Percentiles rank a stretch among this genome's conserved stretches.
Evolutionary conservation across 139 green algal genomes (phyloP).

Genomic region (Chlorella sp.): DNA sequence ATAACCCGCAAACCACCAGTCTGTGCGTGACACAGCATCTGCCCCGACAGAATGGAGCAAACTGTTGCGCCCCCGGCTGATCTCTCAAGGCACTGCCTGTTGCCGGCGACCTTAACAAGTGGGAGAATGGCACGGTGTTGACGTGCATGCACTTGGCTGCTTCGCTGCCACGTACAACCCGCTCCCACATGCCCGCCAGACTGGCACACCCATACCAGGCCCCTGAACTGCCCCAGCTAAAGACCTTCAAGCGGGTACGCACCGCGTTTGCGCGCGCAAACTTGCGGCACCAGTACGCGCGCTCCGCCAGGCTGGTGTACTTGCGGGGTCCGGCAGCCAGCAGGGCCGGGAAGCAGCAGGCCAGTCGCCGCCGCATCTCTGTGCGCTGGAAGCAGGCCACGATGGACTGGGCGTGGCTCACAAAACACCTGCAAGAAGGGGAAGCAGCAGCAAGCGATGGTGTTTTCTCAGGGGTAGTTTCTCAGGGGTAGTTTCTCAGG

Average conservation of each 20-base stretch:
- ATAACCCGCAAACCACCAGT: too few species aligned
- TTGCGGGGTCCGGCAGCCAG: not conserved
- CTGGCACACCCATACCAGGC: not conserved
- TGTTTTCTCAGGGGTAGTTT: too few species aligned
- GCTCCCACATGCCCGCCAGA: too few species aligned
- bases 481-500: too few species aligned
- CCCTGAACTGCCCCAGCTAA: not conserved
- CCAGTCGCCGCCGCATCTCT: not conserved
- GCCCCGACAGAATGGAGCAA: too few species aligned
- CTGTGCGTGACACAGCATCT: too few species aligned
- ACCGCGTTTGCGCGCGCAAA: slow-evolving; percentile 56
- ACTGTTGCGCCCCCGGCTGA: too few species aligned
- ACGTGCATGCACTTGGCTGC: not conserved
- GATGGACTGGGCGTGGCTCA: not conserved
- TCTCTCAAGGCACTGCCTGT: too few species aligned
- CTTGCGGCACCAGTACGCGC: slow-evolving; percentile 58
- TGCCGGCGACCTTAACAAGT: too few species aligned
- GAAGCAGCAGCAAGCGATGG: too few species aligned
- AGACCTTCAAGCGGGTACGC: not conserved
- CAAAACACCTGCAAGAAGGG: slow-evolving; percentile 11
- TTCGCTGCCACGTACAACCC: too few species aligned
- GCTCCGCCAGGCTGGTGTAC: slow-evolving; percentile 25
- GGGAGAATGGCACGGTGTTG: not conserved
- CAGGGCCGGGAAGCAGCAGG: slow-evolving; percentile 17
- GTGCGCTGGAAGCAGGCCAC: not conserved